These are phyloP conservation scores for Sutorius australiensis DNA, from an alignment of 768 basidiomycete genomes.

Conservation along the genomic window DNA sequence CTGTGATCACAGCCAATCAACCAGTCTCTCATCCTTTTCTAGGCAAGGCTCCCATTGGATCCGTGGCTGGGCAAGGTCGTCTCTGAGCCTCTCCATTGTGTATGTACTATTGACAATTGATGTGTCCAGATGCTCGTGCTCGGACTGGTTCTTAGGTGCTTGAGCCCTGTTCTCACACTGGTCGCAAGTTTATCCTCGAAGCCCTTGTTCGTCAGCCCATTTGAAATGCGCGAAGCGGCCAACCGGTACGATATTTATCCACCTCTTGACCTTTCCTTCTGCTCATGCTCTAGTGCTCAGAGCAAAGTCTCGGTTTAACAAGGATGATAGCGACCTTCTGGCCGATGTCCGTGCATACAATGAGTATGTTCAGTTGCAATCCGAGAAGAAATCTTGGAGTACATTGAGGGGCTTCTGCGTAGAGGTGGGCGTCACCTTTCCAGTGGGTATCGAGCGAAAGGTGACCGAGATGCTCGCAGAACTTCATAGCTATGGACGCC, in stretches of 20 bases:
- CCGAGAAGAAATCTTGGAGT: conserved; percentile 44
- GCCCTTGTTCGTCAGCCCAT: conserved; percentile 76
- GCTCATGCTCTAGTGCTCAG: conserved; percentile 35
- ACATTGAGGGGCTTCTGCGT: conserved; percentile 64
- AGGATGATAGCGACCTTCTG: conserved; percentile 76
- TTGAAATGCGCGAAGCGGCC: conserved; percentile 82
- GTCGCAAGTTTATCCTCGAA: conserved; percentile 84
- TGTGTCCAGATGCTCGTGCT: conserved; percentile 77
- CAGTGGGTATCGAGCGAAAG: background rate
- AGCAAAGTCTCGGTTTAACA: conserved; percentile 68
- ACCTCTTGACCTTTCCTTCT: background rate
- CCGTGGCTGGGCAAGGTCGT: conserved; percentile 78
- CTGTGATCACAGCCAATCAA: background rate
- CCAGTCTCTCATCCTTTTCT: background rate
- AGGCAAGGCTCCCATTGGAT: conserved; percentile 85
- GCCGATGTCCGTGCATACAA: conserved; percentile 79
- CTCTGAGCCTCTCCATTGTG: background rate
- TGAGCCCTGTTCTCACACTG: conserved; percentile 77
- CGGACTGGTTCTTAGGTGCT: conserved; percentile 76
- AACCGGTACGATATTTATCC: conserved; percentile 45
- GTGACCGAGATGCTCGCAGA: conserved; percentile 39
- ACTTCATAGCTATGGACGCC: conserved; percentile 74
- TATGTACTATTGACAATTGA: conserved; percentile 5
- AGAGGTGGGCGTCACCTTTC: conserved; percentile 39
- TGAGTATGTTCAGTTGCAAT: conserved; percentile 49